These are phyloP conservation scores for Tetrapisispora fleetii DNA, from an alignment of 805 yeast species.

Conservation along the genomic window DNA sequence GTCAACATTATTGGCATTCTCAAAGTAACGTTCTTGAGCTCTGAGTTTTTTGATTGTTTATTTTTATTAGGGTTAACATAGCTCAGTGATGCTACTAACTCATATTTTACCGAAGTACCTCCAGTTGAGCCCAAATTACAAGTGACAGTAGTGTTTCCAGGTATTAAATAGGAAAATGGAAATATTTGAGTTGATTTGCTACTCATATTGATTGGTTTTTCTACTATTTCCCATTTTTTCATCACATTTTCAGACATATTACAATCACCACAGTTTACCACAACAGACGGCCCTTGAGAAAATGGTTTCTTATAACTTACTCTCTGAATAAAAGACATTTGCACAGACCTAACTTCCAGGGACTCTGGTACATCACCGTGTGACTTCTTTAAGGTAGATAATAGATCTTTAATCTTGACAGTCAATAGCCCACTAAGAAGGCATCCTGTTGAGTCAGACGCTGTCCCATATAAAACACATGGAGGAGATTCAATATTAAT, in stretches of 20 bases:
- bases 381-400: conserved; percentile 15
- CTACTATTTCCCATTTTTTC: conserved; percentile 76
- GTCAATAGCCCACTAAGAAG: conserved; percentile 70
- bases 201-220: conserved; percentile 46
- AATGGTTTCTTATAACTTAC: conserved; percentile 60
- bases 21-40: conserved; percentile 26
- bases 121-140: conserved; percentile 46
- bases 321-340: conserved; percentile 62
- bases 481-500: conserved; percentile 86
- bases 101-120: conserved; percentile 56
- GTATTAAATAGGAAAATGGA: conserved; percentile 83
- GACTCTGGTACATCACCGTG: background rate
- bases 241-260: conserved; percentile 44
- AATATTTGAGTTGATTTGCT: conserved; percentile 67
- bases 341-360: conserved; percentile 45
- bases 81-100: conserved; percentile 50
- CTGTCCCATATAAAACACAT: conserved; percentile 69
- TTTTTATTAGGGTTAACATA: conserved; percentile 29
- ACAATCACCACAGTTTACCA: conserved; percentile 53
- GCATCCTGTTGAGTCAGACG: conserved; percentile 75
- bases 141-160: conserved; percentile 82
- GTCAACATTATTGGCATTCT: conserved; percentile 59
- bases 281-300: conserved; percentile 39
- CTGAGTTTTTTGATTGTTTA: conserved; percentile 5
- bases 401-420: conserved; percentile 37